These are phyloP conservation scores for Chytriomyces sp. DNA, from an alignment of 192 early-diverging fungal genomes.

Conservation along the genomic window DNA sequence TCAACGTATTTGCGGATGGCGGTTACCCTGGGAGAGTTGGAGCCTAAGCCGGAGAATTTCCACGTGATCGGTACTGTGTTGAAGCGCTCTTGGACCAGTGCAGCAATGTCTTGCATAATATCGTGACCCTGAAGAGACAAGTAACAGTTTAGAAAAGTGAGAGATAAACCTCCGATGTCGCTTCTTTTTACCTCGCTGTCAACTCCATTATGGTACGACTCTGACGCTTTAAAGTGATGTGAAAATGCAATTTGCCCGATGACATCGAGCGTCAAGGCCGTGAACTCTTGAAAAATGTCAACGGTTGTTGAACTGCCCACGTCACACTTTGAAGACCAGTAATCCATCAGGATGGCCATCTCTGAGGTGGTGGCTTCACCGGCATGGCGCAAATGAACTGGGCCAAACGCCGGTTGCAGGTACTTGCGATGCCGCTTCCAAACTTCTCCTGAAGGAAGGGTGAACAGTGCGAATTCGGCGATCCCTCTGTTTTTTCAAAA, in stretches of 20 bases:
- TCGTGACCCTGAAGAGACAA: background rate
- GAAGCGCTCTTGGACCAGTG: background rate
- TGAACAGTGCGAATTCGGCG: constrained; percentile 42
- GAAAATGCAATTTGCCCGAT: constrained; percentile 43
- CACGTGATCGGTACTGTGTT: constrained; percentile 3
- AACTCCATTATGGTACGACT: background rate
- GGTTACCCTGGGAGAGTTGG: constrained; percentile 4
- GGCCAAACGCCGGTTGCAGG: constrained; percentile 59
- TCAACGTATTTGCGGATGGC: constrained; percentile 4
- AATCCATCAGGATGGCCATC: background rate
- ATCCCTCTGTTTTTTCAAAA: constrained; percentile 32
- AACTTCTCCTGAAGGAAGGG: constrained; percentile 36
- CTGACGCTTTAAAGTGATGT: constrained; percentile 22
- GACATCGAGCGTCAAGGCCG: constrained; percentile 42
- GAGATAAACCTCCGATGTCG: background rate
- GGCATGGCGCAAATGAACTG: constrained; percentile 46
- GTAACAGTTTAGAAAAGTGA: background rate
- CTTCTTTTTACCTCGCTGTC: background rate
- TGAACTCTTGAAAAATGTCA: constrained; percentile 34
- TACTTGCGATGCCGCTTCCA: constrained; percentile 61
- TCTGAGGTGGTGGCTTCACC: constrained; percentile 3
- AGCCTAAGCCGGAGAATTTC: background rate
- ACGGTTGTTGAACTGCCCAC: background rate
- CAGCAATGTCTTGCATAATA: background rate
- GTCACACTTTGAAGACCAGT: constrained; percentile 11